Conservation (phyloP, 2,329 filamentous ascomycete species). For the Lasiodiplodia sp. region DNA sequence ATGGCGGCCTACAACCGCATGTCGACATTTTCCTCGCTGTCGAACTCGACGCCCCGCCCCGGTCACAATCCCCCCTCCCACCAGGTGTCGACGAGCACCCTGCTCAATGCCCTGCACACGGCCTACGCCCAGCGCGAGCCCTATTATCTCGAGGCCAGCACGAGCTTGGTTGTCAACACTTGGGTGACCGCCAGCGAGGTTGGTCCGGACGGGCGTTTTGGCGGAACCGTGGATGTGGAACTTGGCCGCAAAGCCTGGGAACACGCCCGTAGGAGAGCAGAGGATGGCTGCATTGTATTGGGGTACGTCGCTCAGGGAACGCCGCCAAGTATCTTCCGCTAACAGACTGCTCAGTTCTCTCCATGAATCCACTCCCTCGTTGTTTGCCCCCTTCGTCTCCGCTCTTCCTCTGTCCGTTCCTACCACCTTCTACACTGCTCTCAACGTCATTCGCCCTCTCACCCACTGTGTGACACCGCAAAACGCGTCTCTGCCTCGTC, state of each 20-base stretch:
- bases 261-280: slow-evolving; percentile 90
- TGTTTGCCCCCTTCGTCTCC: slow-evolving; percentile 81
- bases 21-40: slow-evolving; percentile 68
- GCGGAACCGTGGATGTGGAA: slow-evolving; percentile 80
- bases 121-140: slow-evolving; percentile 82
- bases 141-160: slow-evolving; percentile 88
- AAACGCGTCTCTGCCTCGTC: slow-evolving; percentile 83
- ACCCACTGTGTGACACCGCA: slow-evolving; percentile 85
- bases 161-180: slow-evolving; percentile 92
- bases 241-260: slow-evolving; percentile 90
- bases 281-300: slow-evolving; percentile 91
- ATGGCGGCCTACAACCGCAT: slow-evolving; percentile 63
- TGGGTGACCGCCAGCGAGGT: slow-evolving; percentile 84
- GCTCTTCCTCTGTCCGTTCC: slow-evolving; percentile 83
- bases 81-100: slow-evolving; percentile 89
- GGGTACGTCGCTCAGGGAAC: slow-evolving; percentile 64
- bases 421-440: slow-evolving; percentile 74
- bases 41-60: slow-evolving; percentile 62
- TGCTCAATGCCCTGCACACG: slow-evolving; percentile 91
- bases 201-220: slow-evolving; percentile 71
- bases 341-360: slow-evolving; percentile 68
- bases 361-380: slow-evolving; percentile 85
- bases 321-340: slow-evolving; percentile 3
- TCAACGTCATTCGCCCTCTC: slow-evolving; percentile 86
- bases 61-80: slow-evolving; percentile 69